Conservation (phyloP, 2,329 filamentous ascomycete genomes). For the Pestalotiopsis sp. region DNA sequence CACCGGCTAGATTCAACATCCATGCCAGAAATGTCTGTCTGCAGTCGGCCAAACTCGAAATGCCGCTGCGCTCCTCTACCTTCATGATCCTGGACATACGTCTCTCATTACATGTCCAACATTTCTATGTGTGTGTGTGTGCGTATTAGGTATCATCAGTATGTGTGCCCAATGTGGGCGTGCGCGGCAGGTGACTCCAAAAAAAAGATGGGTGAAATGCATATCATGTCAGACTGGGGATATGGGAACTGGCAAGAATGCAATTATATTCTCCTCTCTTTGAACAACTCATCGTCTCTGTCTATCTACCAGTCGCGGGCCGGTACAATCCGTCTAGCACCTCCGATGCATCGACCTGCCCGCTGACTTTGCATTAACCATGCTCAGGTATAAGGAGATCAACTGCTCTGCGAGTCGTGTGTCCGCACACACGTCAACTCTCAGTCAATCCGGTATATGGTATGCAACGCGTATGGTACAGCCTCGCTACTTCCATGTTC, state of each 20-base stretch:
- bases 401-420: neutral
- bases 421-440: neutral
- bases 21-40: neutral
- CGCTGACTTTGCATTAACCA: neutral
- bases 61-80: neutral
- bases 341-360: neutral
- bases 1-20: constrained; percentile 4
- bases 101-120: neutral
- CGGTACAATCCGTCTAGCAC: neutral
- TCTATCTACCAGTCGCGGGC: neutral
- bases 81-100: neutral
- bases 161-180: neutral
- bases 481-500: neutral
- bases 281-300: neutral
- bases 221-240: neutral
- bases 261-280: neutral
- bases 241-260: neutral
- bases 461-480: neutral
- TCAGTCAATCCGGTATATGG: neutral
- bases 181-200: neutral
- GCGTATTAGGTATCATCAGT: neutral
- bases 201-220: neutral
- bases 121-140: neutral
- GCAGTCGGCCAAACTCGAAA: constrained; percentile 8
- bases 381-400: neutral